Conservation (phyloP, 176 grass and related monocot genomes). For the Guadua angustifolia region DNA sequence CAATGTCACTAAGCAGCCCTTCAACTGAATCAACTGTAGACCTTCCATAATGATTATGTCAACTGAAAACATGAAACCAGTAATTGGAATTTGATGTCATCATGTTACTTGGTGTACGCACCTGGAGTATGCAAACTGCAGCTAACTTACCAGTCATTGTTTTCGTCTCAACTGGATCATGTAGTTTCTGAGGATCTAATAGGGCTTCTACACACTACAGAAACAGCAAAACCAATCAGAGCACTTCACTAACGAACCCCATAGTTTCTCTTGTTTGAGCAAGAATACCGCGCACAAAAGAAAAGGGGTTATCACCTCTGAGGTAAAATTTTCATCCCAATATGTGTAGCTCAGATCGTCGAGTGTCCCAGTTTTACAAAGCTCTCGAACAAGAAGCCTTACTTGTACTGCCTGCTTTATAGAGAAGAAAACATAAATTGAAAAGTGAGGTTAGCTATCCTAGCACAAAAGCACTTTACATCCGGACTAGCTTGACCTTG, state of each 20-base stretch:
- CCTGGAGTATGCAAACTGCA: constrained; percentile 93
- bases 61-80: background rate
- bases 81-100: background rate
- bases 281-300: constrained; percentile 2
- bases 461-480: constrained; percentile 47
- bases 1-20: constrained; percentile 12
- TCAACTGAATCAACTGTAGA: constrained; percentile 31
- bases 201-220: constrained; percentile 82
- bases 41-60: background rate
- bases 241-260: constrained; percentile 9
- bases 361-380: constrained; percentile 72
- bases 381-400: constrained; percentile 77
- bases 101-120: constrained; percentile 14
- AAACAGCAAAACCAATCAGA: constrained; percentile 33
- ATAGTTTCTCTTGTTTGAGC: constrained; percentile 21
- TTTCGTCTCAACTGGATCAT: constrained; percentile 60
- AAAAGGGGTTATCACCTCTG: constrained; percentile 60
- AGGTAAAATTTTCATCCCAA: constrained; percentile 96
- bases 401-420: constrained; percentile 71
- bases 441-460: background rate
- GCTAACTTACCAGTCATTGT: constrained; percentile 91
- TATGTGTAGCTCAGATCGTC: constrained; percentile 72
- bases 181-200: constrained; percentile 68
- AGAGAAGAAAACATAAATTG: constrained; percentile 40
- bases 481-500: constrained; percentile 58